Percentiles rank a stretch among this genome's conserved stretches.
Evolutionary conservation across 2,329 filamentous ascomycete genomes (phyloP).

Genomic region (Conoideocrella luteorostrata): DNA sequence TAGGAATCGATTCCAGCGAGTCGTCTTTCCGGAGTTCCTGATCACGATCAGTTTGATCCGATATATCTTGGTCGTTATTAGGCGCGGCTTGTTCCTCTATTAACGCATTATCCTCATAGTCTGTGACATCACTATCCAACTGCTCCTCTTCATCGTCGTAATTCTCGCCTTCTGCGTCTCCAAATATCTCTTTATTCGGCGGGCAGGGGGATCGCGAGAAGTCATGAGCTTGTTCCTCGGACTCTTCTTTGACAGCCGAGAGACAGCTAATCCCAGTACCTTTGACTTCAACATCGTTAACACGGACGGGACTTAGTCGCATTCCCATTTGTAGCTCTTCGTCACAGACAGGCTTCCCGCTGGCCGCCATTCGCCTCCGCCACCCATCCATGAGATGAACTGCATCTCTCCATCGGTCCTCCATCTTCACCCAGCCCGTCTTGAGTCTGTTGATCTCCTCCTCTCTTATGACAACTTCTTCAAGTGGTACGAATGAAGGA

Average conservation of each 20-base stretch:
- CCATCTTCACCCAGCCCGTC: slow-evolving; percentile 90
- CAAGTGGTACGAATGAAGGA: slow-evolving; percentile 90
- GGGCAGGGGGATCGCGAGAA: slow-evolving; percentile 23
- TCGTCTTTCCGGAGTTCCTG: slow-evolving; percentile 13
- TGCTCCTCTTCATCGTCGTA: slow-evolving; percentile 21
- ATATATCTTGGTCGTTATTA: slow-evolving; percentile 38
- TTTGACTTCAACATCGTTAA: slow-evolving; percentile 44
- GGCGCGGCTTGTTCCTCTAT: slow-evolving; percentile 37
- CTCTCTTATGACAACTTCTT: slow-evolving; percentile 88
- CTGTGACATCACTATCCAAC: slow-evolving; percentile 34
- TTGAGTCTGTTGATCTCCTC: slow-evolving; percentile 81
- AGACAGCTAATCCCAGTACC: slow-evolving; percentile 32
- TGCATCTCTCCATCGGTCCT: slow-evolving; percentile 81
- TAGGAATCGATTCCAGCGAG: slow-evolving; percentile 33
- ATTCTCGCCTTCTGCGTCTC: slow-evolving; percentile 11
- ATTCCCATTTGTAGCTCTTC: slow-evolving; percentile 64
- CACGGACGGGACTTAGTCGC: slow-evolving; percentile 52
- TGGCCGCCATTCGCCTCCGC: slow-evolving; percentile 72
- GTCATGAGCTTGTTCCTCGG: slow-evolving; percentile 24
- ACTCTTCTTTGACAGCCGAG: slow-evolving; percentile 42
- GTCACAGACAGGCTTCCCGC: slow-evolving; percentile 62
- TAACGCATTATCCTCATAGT: slow-evolving; percentile 38
- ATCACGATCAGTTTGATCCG: slow-evolving; percentile 19
- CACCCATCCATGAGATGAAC: slow-evolving; percentile 87
- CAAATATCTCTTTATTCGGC: slow-evolving; percentile 8